Evolutionary conservation across 768 basidiomycete species (phyloP).

Genomic region (Paxillus ammoniavirescens): DNA sequence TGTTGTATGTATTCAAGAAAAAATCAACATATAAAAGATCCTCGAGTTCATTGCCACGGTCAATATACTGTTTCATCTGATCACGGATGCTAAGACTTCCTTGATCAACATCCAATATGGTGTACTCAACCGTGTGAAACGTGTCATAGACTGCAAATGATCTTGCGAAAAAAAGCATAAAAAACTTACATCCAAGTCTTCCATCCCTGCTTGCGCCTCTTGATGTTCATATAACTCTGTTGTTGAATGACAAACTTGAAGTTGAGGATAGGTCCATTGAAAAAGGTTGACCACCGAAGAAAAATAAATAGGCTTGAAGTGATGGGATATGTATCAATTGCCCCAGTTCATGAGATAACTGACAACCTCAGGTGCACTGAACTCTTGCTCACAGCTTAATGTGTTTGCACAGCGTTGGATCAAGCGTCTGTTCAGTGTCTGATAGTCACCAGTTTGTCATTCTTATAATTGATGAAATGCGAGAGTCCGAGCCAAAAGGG

Average conservation of each 20-base stretch:
- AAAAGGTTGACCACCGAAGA: too few relatives aligned
- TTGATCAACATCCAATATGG: too few relatives aligned
- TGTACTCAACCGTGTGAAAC: too few relatives aligned
- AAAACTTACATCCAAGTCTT: too few relatives aligned
- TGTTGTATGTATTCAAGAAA: background rate
- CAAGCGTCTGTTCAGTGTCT: conserved; percentile 8
- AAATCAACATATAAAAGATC: background rate
- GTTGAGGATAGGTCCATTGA: too few relatives aligned
- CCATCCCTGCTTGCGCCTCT: too few relatives aligned
- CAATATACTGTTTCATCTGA: background rate
- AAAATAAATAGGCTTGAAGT: background rate
- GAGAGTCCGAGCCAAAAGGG: background rate
- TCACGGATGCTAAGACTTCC: background rate
- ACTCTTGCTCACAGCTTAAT: background rate
- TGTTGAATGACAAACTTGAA: too few relatives aligned
- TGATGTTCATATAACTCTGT: too few relatives aligned
- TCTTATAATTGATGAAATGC: background rate
- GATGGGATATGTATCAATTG: conserved; percentile 2
- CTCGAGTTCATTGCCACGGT: background rate
- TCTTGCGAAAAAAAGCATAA: too few relatives aligned
- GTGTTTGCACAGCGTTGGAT: conserved; percentile 34
- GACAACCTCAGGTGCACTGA: background rate
- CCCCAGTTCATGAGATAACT: conserved; percentile 4
- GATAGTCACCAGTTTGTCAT: background rate
- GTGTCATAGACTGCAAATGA: too few relatives aligned